Conservation (phyloP, 2,329 filamentous ascomycete species). For the Fusarium sambucinum region DNA sequence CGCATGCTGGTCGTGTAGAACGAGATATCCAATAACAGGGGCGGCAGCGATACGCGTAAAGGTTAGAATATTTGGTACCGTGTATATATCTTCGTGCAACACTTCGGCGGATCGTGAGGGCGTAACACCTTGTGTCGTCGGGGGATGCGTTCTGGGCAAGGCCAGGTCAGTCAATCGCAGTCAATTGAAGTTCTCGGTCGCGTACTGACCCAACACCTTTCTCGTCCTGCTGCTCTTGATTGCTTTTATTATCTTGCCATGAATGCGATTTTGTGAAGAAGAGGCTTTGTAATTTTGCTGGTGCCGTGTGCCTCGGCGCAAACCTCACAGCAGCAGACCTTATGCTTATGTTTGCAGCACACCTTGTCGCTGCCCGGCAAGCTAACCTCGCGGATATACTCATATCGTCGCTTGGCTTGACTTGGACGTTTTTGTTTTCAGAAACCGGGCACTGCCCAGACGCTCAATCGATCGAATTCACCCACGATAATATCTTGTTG, state of each 20-base stretch:
- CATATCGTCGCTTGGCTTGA: slow-evolving; percentile 24
- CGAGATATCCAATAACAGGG: slow-evolving; percentile 87
- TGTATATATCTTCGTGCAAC: slow-evolving; percentile 89
- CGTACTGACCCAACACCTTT: slow-evolving; percentile 14
- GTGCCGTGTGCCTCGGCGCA: slow-evolving; percentile 12
- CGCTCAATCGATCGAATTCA: slow-evolving; percentile 18
- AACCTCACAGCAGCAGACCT: slow-evolving; percentile 20
- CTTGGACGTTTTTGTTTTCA: slow-evolving; percentile 3
- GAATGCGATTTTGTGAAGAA: slow-evolving; percentile 44
- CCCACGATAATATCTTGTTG: background rate
- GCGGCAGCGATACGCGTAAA: slow-evolving; percentile 86
- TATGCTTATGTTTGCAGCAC: slow-evolving; percentile 10
- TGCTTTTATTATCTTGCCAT: slow-evolving; percentile 35
- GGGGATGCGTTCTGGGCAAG: slow-evolving; percentile 16
- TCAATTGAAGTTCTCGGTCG: background rate
- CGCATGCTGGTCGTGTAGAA: slow-evolving; percentile 83
- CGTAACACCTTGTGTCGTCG: background rate
- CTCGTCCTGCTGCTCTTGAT: slow-evolving; percentile 21
- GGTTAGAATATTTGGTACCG: slow-evolving; percentile 92
- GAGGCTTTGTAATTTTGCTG: slow-evolving; percentile 20
- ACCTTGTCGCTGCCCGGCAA: slow-evolving; percentile 25
- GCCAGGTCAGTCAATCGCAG: slow-evolving; percentile 5
- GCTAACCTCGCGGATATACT: slow-evolving; percentile 32
- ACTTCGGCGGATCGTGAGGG: slow-evolving; percentile 18
- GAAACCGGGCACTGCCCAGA: slow-evolving; percentile 12